Evolutionary conservation across 2,329 filamentous ascomycete species (phyloP), one percentile per base, ranked within the genome.

Genomic region (Exserohilum turcica): DNA sequence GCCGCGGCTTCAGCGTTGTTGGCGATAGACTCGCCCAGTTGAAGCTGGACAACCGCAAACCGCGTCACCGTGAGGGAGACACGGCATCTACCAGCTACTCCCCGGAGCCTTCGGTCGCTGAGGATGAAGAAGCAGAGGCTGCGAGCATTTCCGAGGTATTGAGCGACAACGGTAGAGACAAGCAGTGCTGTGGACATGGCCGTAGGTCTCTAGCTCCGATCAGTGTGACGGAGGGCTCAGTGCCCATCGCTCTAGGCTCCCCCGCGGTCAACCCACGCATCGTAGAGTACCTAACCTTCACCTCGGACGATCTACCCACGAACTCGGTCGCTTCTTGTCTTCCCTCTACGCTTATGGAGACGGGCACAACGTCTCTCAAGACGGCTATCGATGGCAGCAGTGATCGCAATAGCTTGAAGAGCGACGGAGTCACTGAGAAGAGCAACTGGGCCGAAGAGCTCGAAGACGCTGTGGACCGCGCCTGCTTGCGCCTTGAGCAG

Each of bases 21-120:
- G 92, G 92, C 71, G 93, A 94, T 61, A 92, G 93, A 77, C 89
- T 97, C 47, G 92, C 57, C 29, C 56, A 97, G 83, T 87, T 90
- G 59, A 63, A 66, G 53, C 40, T 62, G 10, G 64, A 68, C 4
- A 51, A 61, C 10, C 63, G 57, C 40, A 59, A 42, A 40, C 44
- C 46, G 27, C 47, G 52, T 19, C 46, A 27, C 27, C 55, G 40
- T n/a, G 59, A 60, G 27, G 49, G 51, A 6, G 63, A 67, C 19
- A n/a, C 53, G 13, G 46, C 55, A 10, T 68, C 63, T 3, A 64
- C 63, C 52, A 57, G 31, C 32, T 54, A 46, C 36, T 71, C 68
- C 3, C 43, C 52, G 6, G 59, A 56, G 19, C 49, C 58, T 15
- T 65, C 64, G 4, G 33, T 60, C 3, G 52, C 42, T 21, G 59